These are phyloP conservation scores for Phallus indusiatus DNA, from an alignment of 768 basidiomycete genomes.

Conservation along the genomic window DNA sequence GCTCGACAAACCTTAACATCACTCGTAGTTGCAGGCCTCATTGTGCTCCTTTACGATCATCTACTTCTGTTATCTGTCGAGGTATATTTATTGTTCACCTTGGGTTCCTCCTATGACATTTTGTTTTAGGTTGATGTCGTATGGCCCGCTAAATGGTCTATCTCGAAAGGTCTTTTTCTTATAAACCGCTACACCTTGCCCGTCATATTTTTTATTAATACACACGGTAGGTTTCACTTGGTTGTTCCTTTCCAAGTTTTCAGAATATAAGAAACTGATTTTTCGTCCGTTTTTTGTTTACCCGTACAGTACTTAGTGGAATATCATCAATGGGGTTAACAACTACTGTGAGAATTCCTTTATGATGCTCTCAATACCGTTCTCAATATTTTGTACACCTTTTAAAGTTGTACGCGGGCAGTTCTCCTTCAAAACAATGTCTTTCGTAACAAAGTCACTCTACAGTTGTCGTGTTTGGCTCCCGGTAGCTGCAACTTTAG, in stretches of 20 bases:
- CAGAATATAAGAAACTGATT: no score
- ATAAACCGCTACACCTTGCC: slow-evolving; percentile 26
- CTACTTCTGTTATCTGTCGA: slow-evolving; percentile 25
- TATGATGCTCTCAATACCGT: no score
- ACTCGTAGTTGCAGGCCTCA: not conserved
- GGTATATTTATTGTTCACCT: no score
- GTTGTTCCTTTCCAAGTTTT: not conserved
- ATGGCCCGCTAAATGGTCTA: slow-evolving; percentile 21
- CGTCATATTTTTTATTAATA: not conserved
- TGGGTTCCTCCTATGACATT: not conserved
- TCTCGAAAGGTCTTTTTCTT: slow-evolving; percentile 25
- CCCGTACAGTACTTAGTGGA: no score
- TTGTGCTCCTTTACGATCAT: slow-evolving; percentile 22
- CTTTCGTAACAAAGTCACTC: not conserved
- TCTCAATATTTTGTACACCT: no score
- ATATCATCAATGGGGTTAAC: no score
- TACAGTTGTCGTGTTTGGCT: not conserved
- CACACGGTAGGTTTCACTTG: not conserved
- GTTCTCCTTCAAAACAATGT: not conserved
- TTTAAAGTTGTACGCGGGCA: not conserved
- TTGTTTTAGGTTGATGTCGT: slow-evolving; percentile 11
- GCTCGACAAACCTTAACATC: not conserved
- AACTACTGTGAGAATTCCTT: no score
- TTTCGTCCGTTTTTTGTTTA: no score
- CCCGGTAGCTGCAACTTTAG: not conserved